Conservation (phyloP, 768 basidiomycete species). For the Hypholoma fasciculare region DNA sequence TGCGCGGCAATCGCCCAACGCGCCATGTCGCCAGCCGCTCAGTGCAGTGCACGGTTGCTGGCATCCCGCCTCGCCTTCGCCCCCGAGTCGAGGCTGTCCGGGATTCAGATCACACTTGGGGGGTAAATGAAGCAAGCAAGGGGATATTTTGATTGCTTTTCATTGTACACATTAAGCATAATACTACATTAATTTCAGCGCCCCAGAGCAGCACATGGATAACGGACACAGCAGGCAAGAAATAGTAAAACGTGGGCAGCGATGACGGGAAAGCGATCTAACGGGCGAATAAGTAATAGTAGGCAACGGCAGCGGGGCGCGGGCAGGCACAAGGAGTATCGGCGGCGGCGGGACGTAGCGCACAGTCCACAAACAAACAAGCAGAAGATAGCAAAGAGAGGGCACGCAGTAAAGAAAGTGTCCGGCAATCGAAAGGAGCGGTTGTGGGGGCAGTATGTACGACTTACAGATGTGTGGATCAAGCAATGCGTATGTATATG, state of each 20-base stretch:
- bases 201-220: slow-evolving; percentile 2
- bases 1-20: too few species aligned
- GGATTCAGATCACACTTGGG: neutral
- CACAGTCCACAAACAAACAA: neutral
- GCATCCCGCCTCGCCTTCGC: too few species aligned
- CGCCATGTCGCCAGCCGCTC: too few species aligned
- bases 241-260: neutral
- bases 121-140: slow-evolving; percentile 1
- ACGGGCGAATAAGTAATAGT: neutral
- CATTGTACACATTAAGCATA: slow-evolving; percentile 22
- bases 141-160: slow-evolving; percentile 1
- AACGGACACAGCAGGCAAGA: neutral
- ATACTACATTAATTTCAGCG: slow-evolving; percentile 23
- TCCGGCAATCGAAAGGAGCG: neutral
- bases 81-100: too few species aligned
- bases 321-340: neutral
- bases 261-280: neutral
- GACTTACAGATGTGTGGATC: neutral
- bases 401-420: neutral
- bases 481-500: neutral
- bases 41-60: too few species aligned
- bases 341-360: neutral
- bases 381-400: neutral
- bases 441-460: neutral
- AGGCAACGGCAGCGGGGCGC: neutral